These are phyloP conservation scores for Rutidosis leptorrhynchoides DNA, from an alignment of 129 eudicot genomes.

Conservation along the genomic window DNA sequence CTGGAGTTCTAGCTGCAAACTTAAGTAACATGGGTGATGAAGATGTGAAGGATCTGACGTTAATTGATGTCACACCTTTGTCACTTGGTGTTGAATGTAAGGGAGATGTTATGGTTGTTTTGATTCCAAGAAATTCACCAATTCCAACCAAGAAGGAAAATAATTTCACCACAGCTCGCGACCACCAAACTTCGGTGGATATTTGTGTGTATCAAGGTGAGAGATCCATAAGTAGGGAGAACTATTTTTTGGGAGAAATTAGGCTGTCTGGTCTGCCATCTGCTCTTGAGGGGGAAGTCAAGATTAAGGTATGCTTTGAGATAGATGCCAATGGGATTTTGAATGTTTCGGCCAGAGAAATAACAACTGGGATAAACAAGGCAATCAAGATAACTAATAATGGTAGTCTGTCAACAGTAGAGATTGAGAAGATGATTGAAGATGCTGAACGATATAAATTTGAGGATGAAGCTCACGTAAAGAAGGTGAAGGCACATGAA, in stretches of 20 bases:
- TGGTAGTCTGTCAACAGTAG: background rate
- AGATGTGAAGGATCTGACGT: background rate
- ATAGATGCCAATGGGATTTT: slow-evolving; percentile 23
- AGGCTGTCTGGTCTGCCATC: background rate
- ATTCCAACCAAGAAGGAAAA: slow-evolving; percentile 22
- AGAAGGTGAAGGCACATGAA: background rate
- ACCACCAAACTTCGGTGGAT: background rate
- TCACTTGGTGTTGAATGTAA: background rate
- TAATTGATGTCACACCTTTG: slow-evolving; percentile 21
- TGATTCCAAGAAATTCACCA: slow-evolving; percentile 10
- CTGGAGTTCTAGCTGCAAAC: slow-evolving; percentile 19
- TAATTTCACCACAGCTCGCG: background rate
- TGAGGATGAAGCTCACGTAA: slow-evolving; percentile 17
- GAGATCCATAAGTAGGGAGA: background rate
- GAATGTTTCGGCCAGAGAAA: slow-evolving; percentile 17
- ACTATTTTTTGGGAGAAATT: slow-evolving; percentile 12
- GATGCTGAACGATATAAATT: slow-evolving; percentile 15
- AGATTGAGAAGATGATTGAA: slow-evolving; percentile 17
- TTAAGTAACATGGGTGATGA: slow-evolving; percentile 20
- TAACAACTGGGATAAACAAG: background rate
- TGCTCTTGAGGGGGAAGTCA: slow-evolving; percentile 2
- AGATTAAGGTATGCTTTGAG: slow-evolving; percentile 9
- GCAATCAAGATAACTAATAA: slow-evolving; percentile 7
- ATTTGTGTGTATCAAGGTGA: slow-evolving; percentile 20
- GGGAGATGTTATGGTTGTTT: background rate